Percentiles rank a stretch among this genome's conserved stretches.
Conservation (phyloP, 2,329 filamentous ascomycete species). For the Fusarium liriodendri region DNA sequence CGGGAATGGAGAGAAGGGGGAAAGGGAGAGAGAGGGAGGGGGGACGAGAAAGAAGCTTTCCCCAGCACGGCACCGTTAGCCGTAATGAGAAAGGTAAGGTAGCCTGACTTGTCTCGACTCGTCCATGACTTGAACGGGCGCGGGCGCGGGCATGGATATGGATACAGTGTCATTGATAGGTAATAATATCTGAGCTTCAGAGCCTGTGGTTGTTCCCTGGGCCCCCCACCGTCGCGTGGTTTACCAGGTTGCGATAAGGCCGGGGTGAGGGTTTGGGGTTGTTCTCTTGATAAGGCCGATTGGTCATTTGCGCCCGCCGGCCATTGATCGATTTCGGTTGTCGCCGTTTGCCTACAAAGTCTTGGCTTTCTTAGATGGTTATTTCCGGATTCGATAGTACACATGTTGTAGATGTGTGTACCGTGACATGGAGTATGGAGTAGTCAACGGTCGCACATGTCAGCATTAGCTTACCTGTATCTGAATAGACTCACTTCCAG, state of each 20-base stretch:
- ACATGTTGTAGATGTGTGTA: neutral
- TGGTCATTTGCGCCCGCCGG: slow-evolving; percentile 8
- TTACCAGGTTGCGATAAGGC: slow-evolving; percentile 6
- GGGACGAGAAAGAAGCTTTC: neutral
- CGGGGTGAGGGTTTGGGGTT: neutral
- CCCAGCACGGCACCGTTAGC: slow-evolving; percentile 24
- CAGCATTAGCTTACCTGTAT: neutral
- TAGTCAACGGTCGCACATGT: neutral
- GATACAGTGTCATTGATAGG: neutral
- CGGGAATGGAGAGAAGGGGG: neutral
- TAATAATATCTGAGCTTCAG: slow-evolving; percentile 8
- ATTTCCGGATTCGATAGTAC: neutral
- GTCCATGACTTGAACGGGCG: slow-evolving; percentile 21
- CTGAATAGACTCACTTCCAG: neutral
- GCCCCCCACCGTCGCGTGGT: slow-evolving; percentile 11
- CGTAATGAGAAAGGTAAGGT: slow-evolving; percentile 25
- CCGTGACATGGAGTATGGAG: neutral
- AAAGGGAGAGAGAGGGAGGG: slow-evolving; percentile 2
- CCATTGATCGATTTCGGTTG: neutral
- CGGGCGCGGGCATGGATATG: too few species aligned
- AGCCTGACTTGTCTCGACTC: slow-evolving; percentile 17
- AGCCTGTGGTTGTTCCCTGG: neutral
- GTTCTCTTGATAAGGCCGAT: slow-evolving; percentile 6
- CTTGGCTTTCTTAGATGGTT: neutral
- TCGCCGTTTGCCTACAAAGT: neutral